Percentiles rank a stretch among this genome's conserved stretches.
Evolutionary conservation across 371 early-diverging fungal species (phyloP).

Genomic region (Cokeromyces recurvatus): DNA sequence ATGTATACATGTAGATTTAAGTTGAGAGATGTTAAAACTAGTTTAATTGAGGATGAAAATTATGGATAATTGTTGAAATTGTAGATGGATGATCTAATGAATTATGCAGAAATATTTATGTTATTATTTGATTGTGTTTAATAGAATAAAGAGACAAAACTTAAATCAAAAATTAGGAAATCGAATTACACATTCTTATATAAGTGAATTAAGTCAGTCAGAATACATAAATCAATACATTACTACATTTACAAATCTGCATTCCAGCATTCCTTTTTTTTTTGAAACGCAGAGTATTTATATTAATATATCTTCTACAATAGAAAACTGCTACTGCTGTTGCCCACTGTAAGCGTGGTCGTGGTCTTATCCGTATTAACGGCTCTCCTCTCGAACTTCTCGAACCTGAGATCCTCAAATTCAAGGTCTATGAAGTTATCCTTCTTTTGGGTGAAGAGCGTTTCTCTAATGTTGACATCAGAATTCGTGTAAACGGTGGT

Average conservation of each 20-base stretch:
- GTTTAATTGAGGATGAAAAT: no score
- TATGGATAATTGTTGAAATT: no score
- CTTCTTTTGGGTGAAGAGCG: conserved; percentile 95
- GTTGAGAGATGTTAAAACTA: no score
- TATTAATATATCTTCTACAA: not conserved
- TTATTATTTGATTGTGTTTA: no score
- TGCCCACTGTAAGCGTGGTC: conserved; percentile 97
- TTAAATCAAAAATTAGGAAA: no score
- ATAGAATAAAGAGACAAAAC: no score
- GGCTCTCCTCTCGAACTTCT: conserved; percentile 96
- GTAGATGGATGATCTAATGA: no score
- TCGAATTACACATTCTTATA: not conserved
- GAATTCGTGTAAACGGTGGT: conserved; percentile 97
- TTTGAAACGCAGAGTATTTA: not conserved
- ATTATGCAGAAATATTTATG: no score
- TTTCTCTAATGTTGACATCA: conserved; percentile 96
- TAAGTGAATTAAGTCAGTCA: no score
- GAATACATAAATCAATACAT: no score
- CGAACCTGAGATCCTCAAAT: conserved; percentile 94
- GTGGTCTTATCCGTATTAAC: conserved; percentile 92
- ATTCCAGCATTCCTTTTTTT: not conserved
- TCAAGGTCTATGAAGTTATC: conserved; percentile 99
- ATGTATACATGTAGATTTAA: no score
- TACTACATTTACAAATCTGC: no score
- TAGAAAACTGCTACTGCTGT: conserved; percentile 99